Conservation (phyloP, 805 yeast genomes). For the Yarrowia divulgata region DNA sequence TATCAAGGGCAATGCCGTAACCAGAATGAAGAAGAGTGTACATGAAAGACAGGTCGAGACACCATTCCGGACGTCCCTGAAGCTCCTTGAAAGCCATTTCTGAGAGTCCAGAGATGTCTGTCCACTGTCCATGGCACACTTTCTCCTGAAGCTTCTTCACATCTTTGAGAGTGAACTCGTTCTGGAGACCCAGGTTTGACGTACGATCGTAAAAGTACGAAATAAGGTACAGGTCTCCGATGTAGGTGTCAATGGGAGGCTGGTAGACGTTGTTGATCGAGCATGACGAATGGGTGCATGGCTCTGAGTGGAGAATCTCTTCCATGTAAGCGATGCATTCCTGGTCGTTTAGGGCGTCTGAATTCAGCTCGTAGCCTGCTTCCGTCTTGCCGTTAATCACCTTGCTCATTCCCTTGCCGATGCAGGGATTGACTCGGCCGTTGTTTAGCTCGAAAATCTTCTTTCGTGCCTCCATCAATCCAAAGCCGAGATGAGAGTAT, state of each 20-base stretch:
- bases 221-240: conserved; percentile 81
- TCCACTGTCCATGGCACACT: conserved; percentile 75
- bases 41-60: conserved; percentile 89
- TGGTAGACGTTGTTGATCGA: conserved; percentile 96
- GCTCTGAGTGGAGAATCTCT: conserved; percentile 14
- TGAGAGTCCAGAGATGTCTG: conserved; percentile 56
- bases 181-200: conserved; percentile 90
- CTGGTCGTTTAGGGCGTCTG: neutral
- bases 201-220: conserved; percentile 95
- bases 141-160: conserved; percentile 76
- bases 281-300: conserved; percentile 68
- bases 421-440: conserved; percentile 45
- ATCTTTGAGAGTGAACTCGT: conserved; percentile 80
- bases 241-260: conserved; percentile 70
- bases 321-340: conserved; percentile 31
- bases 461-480: conserved; percentile 91
- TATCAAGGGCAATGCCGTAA: conserved; percentile 85
- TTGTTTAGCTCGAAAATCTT: conserved; percentile 61
- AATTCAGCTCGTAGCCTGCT: conserved; percentile 9
- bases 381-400: conserved; percentile 3
- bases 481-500: conserved; percentile 93
- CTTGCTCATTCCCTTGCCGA: conserved; percentile 35
- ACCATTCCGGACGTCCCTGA: conserved; percentile 86
- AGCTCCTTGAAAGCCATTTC: conserved; percentile 59
- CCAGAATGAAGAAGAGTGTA: conserved; percentile 89